Conservation (phyloP, 1,284 basidiomycete species). For the Chalciporus sp. region DNA sequence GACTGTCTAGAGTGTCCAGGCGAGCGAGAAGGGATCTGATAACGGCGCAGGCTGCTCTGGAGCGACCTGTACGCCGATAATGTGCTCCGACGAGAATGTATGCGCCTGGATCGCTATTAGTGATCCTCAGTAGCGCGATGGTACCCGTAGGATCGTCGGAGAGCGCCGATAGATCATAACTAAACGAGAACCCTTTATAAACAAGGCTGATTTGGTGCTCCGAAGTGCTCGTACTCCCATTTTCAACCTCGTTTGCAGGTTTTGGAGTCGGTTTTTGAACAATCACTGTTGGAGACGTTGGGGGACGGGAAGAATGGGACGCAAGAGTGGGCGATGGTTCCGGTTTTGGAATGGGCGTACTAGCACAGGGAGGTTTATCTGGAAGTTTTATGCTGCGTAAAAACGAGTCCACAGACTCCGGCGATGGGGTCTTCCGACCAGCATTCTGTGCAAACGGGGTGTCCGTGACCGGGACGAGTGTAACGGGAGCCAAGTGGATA, state of each 20-base stretch:
- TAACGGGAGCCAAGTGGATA: constrained; percentile 16
- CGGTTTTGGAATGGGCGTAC: constrained; percentile 10
- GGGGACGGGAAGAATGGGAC: constrained; percentile 12
- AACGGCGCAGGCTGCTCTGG: constrained; percentile 30
- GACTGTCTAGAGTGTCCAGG: constrained; percentile 1
- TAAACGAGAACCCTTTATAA: constrained; percentile 31
- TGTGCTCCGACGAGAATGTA: constrained; percentile 34
- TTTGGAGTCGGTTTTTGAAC: background rate
- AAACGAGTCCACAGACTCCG: constrained; percentile 23
- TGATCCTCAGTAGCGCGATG: constrained; percentile 28
- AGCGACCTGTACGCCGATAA: constrained; percentile 36
- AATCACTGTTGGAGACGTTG: constrained; percentile 9
- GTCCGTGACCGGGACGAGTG: background rate
- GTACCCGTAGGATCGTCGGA: constrained; percentile 32
- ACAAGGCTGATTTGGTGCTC: constrained; percentile 24
- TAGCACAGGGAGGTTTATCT: constrained; percentile 12
- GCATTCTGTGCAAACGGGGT: background rate
- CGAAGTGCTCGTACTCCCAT: background rate
- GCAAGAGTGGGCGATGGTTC: constrained; percentile 4
- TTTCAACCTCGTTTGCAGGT: background rate
- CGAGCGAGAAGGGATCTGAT: constrained; percentile 29
- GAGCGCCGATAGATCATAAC: constrained; percentile 30
- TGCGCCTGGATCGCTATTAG: constrained; percentile 35
- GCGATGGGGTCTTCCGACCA: constrained; percentile 12
- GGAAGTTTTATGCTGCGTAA: constrained; percentile 29